Base-by-base conservation (phyloP, 352 stramenopile species). In the Peronospora belbahrii region DNA sequence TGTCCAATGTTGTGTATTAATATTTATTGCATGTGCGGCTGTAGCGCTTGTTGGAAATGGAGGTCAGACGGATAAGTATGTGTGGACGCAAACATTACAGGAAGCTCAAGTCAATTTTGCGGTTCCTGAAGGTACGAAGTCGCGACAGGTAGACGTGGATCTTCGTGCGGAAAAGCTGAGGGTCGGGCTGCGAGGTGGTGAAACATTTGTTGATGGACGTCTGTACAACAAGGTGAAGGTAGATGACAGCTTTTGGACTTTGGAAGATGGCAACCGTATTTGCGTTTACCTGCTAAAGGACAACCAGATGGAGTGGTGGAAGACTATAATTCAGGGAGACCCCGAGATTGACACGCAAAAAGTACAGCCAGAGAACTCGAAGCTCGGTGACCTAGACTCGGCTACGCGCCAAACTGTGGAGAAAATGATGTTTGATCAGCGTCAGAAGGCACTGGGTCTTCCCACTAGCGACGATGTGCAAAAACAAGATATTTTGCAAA, bases 301-400 rank as follows among this genome's bases (percentile, higher is more conserved):
- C 13, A 99, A 99, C 68, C 78, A 97, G 64, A 98, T 99, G 95
- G 95, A 98, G 82, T 99, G 97, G 97, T 99, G 97, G 97, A 97
- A 97, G 58, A 86, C 76, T 42, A 90, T 99, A 35, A 91, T 97
- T 35, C 61, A 95, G 40, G 87, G 85, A 20, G 96, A 99, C 59
- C 65, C 74, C 0, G 94, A 97, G 65, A 99, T 99, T 66, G 86
- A 99, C 72, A 97, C 97, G 24, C 89, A 94, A 51, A 98, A 98
- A 61, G 94, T 99, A 37, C 92, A 98, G 55, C 97, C 97, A 0
- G 97, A 99, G 76, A 99, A 98, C 72, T 98, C 90, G 8, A 97
- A 98, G 60, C 78, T 99, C 15, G 76, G 54, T 13, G 97, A 99
- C 66, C 67, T 99, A 48, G 96, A 99, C 67, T 88, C 94, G 4